Base-by-base conservation (phyloP, 1,284 basidiomycete species). In the Cryptococcus sp. region DNA sequence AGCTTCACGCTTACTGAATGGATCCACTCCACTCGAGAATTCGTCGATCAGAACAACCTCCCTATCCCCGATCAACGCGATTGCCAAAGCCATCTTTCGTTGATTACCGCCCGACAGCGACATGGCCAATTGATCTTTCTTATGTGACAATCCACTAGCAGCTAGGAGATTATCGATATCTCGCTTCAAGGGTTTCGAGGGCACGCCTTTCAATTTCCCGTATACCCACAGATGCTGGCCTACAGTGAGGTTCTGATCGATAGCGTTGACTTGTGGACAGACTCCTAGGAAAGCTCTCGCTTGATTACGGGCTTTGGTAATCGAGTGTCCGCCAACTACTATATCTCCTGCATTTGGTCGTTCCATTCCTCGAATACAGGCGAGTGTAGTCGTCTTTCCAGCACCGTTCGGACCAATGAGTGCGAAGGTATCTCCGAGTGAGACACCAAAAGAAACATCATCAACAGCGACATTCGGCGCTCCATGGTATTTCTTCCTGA, bases 201-300 rank as follows among this genome's bases (percentile, higher is more conserved):
- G 73, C 10, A 91, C 75, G 3, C 88, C 87, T 70, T 88, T 74
- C 49, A 77, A 62, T 24, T 69, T 60, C 7, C 69, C 70, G 49
- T 74, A 77, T 0, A 73, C 56, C 59, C 79, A 54, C 34, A 90
- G 75, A 62, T 91, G 87, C 66, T 91, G 84, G 24, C 82, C 78
- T 14, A 88, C 87, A 2, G 85, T 88, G 45, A 90, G 73, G 57
- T 87, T 82, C 4, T 82, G 77, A 57, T 89, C 88, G 52, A 89
- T 86, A 0, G 87, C 87, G 4, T 87, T 87, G 72, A 88, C 87
- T 60, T 90, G 87, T 0, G 87, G 87, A 64, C 86, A 88, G 39
- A 89, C 85, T 2, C 87, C 87, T 7, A 89, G 80, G 21, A 58
- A 50, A 5, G 51, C 46, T 43, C 85, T 79, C 25, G 87, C 85